Percentiles rank a stretch among this genome's conserved stretches.
These are phyloP conservation scores for Blastocystis sp. DNA, from an alignment of 352 stramenopile species.

Conservation along the genomic window DNA sequence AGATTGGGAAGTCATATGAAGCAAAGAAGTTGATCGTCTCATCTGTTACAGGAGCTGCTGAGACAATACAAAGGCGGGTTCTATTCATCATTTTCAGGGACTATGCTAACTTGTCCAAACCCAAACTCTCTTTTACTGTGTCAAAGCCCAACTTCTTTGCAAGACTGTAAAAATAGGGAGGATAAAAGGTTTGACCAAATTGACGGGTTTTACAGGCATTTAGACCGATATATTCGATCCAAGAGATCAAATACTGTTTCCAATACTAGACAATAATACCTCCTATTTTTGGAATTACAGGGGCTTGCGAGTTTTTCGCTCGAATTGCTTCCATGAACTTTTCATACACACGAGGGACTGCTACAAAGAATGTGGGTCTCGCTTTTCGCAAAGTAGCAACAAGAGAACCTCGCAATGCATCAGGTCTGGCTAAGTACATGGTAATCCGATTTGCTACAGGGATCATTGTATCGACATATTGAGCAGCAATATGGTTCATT, in stretches of 20 bases:
- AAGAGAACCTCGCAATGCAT: conserved; percentile 73
- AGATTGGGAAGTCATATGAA: conserved; percentile 84
- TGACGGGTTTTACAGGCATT: conserved; percentile 70
- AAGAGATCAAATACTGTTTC: conserved; percentile 82
- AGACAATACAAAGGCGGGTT: conserved; percentile 39
- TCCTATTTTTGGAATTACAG: not conserved
- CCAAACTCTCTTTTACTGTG: conserved; percentile 62
- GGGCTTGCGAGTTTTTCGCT: conserved; percentile 26
- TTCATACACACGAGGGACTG: conserved; percentile 75
- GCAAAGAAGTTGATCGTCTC: conserved; percentile 87
- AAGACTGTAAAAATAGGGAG: conserved; percentile 78
- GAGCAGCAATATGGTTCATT: conserved; percentile 70
- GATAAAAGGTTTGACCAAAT: conserved; percentile 76
- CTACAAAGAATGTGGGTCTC: conserved; percentile 75
- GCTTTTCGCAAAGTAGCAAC: conserved; percentile 71
- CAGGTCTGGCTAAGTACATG: conserved; percentile 74
- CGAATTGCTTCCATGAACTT: conserved; percentile 71
- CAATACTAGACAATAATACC: conserved; percentile 72
- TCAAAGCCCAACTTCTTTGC: conserved; percentile 77
- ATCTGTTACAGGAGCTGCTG: conserved; percentile 80
- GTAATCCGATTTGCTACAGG: conserved; percentile 68
- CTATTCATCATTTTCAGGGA: conserved; percentile 35
- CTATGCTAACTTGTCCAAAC: conserved; percentile 62
- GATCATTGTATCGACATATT: conserved; percentile 68
- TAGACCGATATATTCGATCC: conserved; percentile 74